Base-by-base conservation (phyloP, 805 yeast genomes). In the Kluyveromyces dobzhanskii region DNA sequence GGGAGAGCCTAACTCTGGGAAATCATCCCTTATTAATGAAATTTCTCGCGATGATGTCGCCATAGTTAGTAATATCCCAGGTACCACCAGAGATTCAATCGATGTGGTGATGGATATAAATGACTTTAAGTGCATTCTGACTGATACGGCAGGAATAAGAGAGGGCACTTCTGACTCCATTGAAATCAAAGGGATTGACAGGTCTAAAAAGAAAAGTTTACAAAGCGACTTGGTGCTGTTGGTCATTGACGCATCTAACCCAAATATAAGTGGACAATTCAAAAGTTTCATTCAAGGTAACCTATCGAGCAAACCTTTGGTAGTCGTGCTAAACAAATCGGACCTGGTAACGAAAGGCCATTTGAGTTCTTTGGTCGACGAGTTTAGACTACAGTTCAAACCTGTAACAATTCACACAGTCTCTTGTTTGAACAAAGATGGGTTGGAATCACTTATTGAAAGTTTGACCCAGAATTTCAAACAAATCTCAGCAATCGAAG, bases 1-100 rank as follows among this genome's bases (percentile, higher is more conserved):
- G 11, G 98, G 98, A 0, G 92, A 94, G 5, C 96, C 98, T 1
- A 92, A 92, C 59, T 96, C 95, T 1, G 98, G 98, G 0, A 92
- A 92, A 56, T 87, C 96, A 3, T 85, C 95, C 1, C 61, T 92
- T 9, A 59, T 92, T 37, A 92, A 92, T 52, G 53, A 63, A n/a
- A 58, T 92, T 6, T 85, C 88, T 0, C 71, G 78, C 42, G 75
- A 82, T 17, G 94, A 87, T 17, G 82, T 86, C 13, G 94, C 96
- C 0, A 86, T 92, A 28, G 97, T 92, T 1, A 85, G 96, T 54
- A 78, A 78, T 28, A 74, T 84, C 4, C 94, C 95, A 2, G 98
- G 98, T 0, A 92, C 98, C 0, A 92, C 98, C 0, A 69, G 98
- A 51, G 98, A 92, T 53, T 65, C 85, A 0, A 73, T 92, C 17